phyloP scores from a whole-genome alignment of 2,329 filamentous ascomycete species.

The Leptographium radiaticola region DNA sequence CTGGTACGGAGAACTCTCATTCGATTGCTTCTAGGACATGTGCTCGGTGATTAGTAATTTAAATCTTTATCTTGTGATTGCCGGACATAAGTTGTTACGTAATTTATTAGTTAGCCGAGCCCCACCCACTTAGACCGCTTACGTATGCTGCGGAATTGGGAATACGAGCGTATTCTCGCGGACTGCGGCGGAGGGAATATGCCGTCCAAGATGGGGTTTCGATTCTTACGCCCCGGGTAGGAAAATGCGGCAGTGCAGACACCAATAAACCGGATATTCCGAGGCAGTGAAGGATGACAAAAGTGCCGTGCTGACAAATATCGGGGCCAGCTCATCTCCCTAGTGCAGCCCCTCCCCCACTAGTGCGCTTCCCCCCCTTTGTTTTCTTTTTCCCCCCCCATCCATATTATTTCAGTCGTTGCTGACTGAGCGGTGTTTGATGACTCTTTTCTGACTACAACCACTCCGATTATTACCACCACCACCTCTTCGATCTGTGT shows the following conservation, averaged over 20 bases:
- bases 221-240: too few relatives aligned
- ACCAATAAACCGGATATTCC: neutral
- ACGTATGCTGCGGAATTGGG: neutral
- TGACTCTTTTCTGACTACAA: slow-evolving; percentile 10
- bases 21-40: too few relatives aligned
- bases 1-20: too few relatives aligned
- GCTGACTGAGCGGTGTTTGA: slow-evolving; percentile 10
- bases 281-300: neutral
- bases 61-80: too few relatives aligned
- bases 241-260: neutral
- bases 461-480: neutral
- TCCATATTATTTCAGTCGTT: neutral
- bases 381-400: neutral
- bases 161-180: too few relatives aligned
- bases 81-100: slow-evolving; percentile 1
- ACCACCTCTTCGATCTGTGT: too few relatives aligned
- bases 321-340: neutral
- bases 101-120: slow-evolving; percentile 1
- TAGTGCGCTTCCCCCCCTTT: neutral
- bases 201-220: too few relatives aligned
- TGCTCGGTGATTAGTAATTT: too few relatives aligned
- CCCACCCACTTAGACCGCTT: neutral
- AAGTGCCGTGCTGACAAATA: slow-evolving; percentile 2
- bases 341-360: neutral
- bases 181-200: too few relatives aligned